Conservation (phyloP, 2,329 filamentous ascomycete species). For the Ascochyta koolunga region DNA sequence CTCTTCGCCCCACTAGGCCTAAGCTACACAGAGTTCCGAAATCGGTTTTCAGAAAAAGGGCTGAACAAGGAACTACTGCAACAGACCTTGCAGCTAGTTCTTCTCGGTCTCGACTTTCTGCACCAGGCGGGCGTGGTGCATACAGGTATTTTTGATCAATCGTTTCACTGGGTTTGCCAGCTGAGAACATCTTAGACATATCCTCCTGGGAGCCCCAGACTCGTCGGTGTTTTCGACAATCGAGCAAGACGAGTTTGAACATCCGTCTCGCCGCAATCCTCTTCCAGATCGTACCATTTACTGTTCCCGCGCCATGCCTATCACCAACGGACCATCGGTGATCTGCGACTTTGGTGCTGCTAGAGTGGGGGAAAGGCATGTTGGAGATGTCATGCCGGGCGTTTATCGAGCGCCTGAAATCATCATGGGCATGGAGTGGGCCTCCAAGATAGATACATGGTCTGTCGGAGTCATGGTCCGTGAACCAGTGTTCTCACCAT, state of each 20-base stretch:
- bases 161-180: not conserved
- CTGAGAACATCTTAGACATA: not conserved
- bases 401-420: not conserved
- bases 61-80: slow-evolving; percentile 1
- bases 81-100: not conserved
- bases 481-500: not conserved
- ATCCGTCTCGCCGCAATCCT: slow-evolving; percentile 1
- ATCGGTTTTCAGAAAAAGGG: slow-evolving; percentile 1
- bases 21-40: not conserved
- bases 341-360: slow-evolving; percentile 4
- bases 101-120: slow-evolving; percentile 2
- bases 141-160: not conserved
- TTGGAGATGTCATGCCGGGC: not conserved
- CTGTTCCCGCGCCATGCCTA: not conserved
- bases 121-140: slow-evolving; percentile 4
- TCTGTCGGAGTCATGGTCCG: not conserved
- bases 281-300: not conserved
- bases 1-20: slow-evolving; percentile 2
- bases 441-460: not conserved
- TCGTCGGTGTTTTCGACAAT: not conserved
- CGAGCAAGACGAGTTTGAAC: not conserved
- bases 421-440: not conserved
- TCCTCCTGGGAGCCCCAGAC: not conserved
- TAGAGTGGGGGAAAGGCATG: not conserved
- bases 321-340: not conserved